Evolutionary conservation across 345 rosid species (phyloP), one percentile per base, ranked within the genome.

Genomic region (Eucalyptus marginata): DNA sequence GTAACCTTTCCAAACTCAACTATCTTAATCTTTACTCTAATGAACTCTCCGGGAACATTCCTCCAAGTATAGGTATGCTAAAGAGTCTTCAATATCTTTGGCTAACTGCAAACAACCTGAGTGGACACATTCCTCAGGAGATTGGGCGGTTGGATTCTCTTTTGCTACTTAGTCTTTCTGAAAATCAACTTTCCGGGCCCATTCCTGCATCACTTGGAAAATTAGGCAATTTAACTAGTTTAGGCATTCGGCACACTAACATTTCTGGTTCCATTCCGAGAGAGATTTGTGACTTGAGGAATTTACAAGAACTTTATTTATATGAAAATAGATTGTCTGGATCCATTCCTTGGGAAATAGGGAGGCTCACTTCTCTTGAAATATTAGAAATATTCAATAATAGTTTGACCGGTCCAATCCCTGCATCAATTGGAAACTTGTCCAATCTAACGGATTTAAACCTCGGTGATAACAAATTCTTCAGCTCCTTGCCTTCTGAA

Each of bases 101-200:
- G 5, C 33, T 62, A 62, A 2, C 3, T 29, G 2, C 8, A 49
- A 49, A 49, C 0, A 13, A 13, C 15, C 6, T 49, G 0, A 49
- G 50, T 49, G 50, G 50, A 13, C 6, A 2, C 50, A 52, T 52
- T 9, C 56, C 56, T 17, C 2, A 18, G 1, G 56, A 52, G 22
- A 52, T 49, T 49, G 50, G 2, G 16, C 6, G 1, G 16, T 49
- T 49, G 50, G 50, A 49, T 49, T 49, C 15, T 13, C 14, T 49
- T 49, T 49, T 49, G 5, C 2, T 2, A 49, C 50, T 49, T 13
- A 4, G 5, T 49, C 50, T 49, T 49, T 49, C 50, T 12, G 14
- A 1, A 29, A 64, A 64, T 64, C 76, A 64, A 14, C 76, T 64
- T n/a, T 64, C 36, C 1, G 6, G 29, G 25, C 13, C 62, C 25